Conservation (phyloP, 2,329 filamentous ascomycete species). For the Fusarium papillatum region DNA sequence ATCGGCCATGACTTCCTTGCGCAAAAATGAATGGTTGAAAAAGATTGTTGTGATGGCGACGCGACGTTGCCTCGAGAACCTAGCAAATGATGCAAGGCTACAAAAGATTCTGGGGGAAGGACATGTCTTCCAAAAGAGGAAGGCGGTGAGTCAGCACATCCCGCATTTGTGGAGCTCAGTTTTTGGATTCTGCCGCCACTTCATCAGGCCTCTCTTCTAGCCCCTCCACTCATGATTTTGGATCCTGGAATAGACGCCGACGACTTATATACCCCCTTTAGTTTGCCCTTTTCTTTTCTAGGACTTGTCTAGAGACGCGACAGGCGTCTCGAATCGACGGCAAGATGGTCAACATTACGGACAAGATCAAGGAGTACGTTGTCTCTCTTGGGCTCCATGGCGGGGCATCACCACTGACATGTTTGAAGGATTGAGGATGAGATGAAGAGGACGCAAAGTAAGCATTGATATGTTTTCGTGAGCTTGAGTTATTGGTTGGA, state of each 20-base stretch:
- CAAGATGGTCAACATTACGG: slow-evolving; percentile 98
- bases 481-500: neutral
- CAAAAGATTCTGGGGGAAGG: slow-evolving; percentile 40
- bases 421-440: slow-evolving; percentile 95
- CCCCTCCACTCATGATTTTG: slow-evolving; percentile 46
- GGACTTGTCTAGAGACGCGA: slow-evolving; percentile 36
- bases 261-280: slow-evolving; percentile 25
- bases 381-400: neutral
- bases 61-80: slow-evolving; percentile 38
- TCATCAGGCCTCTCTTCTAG: slow-evolving; percentile 42
- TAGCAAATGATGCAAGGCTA: slow-evolving; percentile 44
- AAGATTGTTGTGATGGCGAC: slow-evolving; percentile 36
- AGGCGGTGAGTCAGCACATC: slow-evolving; percentile 45
- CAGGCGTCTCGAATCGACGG: slow-evolving; percentile 41
- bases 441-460: slow-evolving; percentile 99
- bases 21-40: slow-evolving; percentile 11
- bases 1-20: slow-evolving; percentile 48
- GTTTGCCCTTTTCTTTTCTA: slow-evolving; percentile 12
- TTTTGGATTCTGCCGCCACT: slow-evolving; percentile 43
- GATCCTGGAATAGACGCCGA: slow-evolving; percentile 28
- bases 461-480: slow-evolving; percentile 46
- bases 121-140: slow-evolving; percentile 28
- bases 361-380: slow-evolving; percentile 98
- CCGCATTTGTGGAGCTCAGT: slow-evolving; percentile 32
- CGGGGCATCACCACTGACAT: slow-evolving; percentile 39